These are phyloP conservation scores for Sphaerobolus stellatus DNA, from an alignment of 1,284 basidiomycete species.

Conservation along the genomic window DNA sequence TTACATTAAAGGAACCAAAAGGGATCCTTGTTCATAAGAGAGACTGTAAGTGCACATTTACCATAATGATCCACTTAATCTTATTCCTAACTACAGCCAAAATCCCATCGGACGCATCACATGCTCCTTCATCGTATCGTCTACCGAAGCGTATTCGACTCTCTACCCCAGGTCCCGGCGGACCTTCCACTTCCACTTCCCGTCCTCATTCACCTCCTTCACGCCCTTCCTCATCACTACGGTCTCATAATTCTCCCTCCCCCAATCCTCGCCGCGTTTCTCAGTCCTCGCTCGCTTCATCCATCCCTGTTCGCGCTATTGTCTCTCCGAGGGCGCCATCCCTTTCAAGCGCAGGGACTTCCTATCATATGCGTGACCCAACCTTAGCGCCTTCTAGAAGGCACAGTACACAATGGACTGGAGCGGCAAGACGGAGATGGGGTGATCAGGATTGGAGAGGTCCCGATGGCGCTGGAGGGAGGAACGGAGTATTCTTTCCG, in stretches of 20 bases:
- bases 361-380: slow-evolving; percentile 78
- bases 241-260: slow-evolving; percentile 27
- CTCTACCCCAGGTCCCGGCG: slow-evolving; percentile 19
- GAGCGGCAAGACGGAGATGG: slow-evolving; percentile 35
- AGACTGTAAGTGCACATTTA: background rate
- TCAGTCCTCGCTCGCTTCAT: slow-evolving; percentile 33
- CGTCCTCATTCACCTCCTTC: slow-evolving; percentile 24
- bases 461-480: slow-evolving; percentile 51
- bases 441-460: slow-evolving; percentile 63
- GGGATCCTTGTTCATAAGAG: slow-evolving; percentile 3
- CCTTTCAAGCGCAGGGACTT: slow-evolving; percentile 47
- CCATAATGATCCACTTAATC: background rate
- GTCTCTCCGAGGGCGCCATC: slow-evolving; percentile 75
- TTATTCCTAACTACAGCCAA: slow-evolving; percentile 9
- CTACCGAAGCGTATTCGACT: slow-evolving; percentile 20
- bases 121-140: slow-evolving; percentile 21
- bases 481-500: slow-evolving; percentile 53
- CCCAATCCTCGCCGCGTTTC: slow-evolving; percentile 15
- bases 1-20: background rate
- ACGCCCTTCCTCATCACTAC: slow-evolving; percentile 30
- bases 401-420: slow-evolving; percentile 9
- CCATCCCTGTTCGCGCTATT: slow-evolving; percentile 75
- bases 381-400: slow-evolving; percentile 45
- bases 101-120: slow-evolving; percentile 19
- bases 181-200: slow-evolving; percentile 26